A percentile compares a stretch with the other conserved stretches of the same genome.
Evolutionary conservation across 2,329 filamentous ascomycete species (phyloP).

Genomic region (Colletotrichum tabaci): DNA sequence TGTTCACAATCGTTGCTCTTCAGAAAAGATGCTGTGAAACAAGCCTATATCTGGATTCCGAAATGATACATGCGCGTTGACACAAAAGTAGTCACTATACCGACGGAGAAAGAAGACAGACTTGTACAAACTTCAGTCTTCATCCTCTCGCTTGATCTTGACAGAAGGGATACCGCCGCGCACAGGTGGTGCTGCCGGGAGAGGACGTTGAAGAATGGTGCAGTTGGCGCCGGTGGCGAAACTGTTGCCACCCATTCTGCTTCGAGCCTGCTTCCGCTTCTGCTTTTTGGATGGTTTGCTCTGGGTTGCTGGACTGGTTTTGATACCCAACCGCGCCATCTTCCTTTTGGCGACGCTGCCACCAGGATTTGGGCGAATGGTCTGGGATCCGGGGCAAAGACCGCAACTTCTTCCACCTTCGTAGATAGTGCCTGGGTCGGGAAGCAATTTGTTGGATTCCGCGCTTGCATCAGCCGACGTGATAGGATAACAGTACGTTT

Average conservation of each 20-base stretch:
- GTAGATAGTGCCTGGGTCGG: constrained; percentile 19
- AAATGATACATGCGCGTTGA: neutral
- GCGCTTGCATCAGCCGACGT: neutral
- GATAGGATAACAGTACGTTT: constrained; percentile 21
- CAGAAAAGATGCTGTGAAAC: neutral
- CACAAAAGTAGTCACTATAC: too few relatives aligned
- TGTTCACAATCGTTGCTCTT: too few relatives aligned
- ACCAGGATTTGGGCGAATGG: neutral
- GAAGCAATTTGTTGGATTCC: neutral
- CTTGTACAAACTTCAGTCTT: neutral
- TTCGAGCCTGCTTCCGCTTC: neutral
- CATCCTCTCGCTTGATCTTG: constrained; percentile 3
- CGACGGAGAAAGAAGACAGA: neutral
- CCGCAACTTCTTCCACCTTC: neutral
- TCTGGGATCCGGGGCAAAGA: neutral
- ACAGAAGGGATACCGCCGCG: neutral
- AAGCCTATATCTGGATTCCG: too few relatives aligned
- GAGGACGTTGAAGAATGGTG: constrained; percentile 7
- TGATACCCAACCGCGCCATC: constrained; percentile 11
- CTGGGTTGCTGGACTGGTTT: neutral
- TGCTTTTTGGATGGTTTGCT: neutral
- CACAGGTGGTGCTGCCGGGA: neutral
- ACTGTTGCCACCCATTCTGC: neutral
- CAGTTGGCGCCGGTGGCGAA: constrained; percentile 22
- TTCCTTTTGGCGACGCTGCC: neutral